Percentiles rank a stretch among this genome's conserved stretches.
phyloP scores from a whole-genome alignment of 306 rosid species.

The Castanea mollissima region DNA sequence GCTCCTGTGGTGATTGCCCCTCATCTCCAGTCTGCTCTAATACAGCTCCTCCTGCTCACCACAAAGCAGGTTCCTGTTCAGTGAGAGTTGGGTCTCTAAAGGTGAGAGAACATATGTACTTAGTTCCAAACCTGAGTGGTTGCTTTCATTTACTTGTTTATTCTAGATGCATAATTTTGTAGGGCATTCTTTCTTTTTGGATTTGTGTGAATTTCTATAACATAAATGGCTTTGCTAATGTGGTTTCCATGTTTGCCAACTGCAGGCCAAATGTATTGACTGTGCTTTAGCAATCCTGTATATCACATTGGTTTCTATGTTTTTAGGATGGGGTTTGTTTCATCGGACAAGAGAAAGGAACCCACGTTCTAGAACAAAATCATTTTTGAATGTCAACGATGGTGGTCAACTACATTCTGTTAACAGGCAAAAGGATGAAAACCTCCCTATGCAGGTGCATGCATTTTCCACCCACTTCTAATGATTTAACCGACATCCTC shows the following conservation, averaged over 20 bases:
- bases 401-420: constrained; percentile 48
- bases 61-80: constrained; percentile 59
- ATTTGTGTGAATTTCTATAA: not conserved
- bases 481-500: not conserved
- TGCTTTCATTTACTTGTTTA: constrained; percentile 23
- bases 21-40: constrained; percentile 71
- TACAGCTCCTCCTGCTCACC: constrained; percentile 52
- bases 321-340: constrained; percentile 84
- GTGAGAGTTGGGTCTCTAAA: constrained; percentile 72
- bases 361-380: constrained; percentile 44
- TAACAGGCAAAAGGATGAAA: constrained; percentile 64
- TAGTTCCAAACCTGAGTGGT: constrained; percentile 13
- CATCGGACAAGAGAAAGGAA: constrained; percentile 53
- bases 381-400: constrained; percentile 47
- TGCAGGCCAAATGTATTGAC: constrained; percentile 89
- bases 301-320: constrained; percentile 53
- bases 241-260: constrained; percentile 30
- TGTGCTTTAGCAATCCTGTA: constrained; percentile 59
- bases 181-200: not conserved
- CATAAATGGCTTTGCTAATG: constrained; percentile 24
- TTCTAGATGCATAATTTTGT: constrained; percentile 13
- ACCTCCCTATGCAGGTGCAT: constrained; percentile 75
- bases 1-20: constrained; percentile 98
- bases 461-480: constrained; percentile 23
- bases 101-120: constrained; percentile 47